Evolutionary conservation across 2,329 filamentous ascomycete genomes (phyloP), one percentile per base, ranked within the genome.

Genomic region (Colletotrichum australisinense): DNA sequence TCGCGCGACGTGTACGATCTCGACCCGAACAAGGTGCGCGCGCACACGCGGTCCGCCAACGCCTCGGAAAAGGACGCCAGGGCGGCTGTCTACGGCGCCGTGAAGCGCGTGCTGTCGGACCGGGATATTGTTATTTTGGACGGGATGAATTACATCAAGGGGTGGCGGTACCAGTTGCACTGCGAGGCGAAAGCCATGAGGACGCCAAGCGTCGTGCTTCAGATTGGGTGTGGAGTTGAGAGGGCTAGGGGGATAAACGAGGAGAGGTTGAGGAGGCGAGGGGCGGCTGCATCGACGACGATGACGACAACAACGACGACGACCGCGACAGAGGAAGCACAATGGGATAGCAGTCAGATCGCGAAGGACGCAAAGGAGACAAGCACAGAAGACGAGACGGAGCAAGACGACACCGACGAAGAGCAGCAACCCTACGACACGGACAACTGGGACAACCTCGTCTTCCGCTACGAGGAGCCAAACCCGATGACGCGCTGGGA

Each of bases 401-500:
- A 77, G 81, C 46, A 75, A 81, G 26, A 78, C 77, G 38, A 80
- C 79, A 26, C 22, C 55, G 60, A 63, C 16, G 72, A 67, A n/a
- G 81, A 73, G 22, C 80, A 84, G 19, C 85, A 86, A 49, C 80
- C 88, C 0, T 91, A 92, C 75, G 85, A 86, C 56, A 84, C 83
- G 1, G 84, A 81, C 19, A 93, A 94, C 79, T 94, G 94, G 87
- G 93, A 95, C 75, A 95, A 95, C 77, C 87, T 95, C 12, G 90
- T 95, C 42, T 96, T 94, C 80, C 88, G 94, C 67, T 95, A 95
- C 80, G 94, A 97, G 82, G 94, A 97, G 83, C 94, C 94, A 16
- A 97, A 96, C 80, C 90, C 92, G 26, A 95, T 96, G 93, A 92
- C 89, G 2, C 86, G 94, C 56, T 97, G 94, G 94, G 94, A 97